Evolutionary conservation across 805 yeast species (phyloP).

Genomic region (Barnettozyma pratensis): DNA sequence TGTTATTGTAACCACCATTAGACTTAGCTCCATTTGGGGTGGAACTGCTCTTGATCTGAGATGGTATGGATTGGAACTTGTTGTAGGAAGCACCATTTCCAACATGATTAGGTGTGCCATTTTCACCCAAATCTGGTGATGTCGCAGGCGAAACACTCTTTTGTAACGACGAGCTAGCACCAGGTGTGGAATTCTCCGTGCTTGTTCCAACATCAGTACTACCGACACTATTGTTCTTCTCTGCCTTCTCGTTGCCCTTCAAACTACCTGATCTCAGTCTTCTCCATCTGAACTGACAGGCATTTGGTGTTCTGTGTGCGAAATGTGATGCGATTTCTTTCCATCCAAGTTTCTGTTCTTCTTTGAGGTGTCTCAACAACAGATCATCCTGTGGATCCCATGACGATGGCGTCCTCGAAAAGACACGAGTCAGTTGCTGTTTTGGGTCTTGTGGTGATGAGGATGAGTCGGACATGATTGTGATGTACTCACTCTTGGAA

Average conservation of each 20-base stretch:
- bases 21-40: neutral
- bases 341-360: slow-evolving; percentile 83
- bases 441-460: slow-evolving; percentile 21
- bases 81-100: neutral
- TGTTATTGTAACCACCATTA: slow-evolving; percentile 1
- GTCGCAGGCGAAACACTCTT: slow-evolving; percentile 4
- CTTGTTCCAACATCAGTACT: neutral
- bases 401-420: slow-evolving; percentile 43
- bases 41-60: slow-evolving; percentile 2
- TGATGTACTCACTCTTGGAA: neutral
- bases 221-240: neutral
- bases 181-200: slow-evolving; percentile 15
- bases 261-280: slow-evolving; percentile 46
- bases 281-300: slow-evolving; percentile 89
- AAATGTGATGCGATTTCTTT: slow-evolving; percentile 79
- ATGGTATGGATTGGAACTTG: slow-evolving; percentile 8
- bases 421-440: slow-evolving; percentile 22
- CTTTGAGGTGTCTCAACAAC: slow-evolving; percentile 69
- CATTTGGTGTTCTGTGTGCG: slow-evolving; percentile 78
- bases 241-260: slow-evolving; percentile 21
- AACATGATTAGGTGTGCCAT: neutral
- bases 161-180: slow-evolving; percentile 1
- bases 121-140: slow-evolving; percentile 5
- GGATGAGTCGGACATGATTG: slow-evolving; percentile 15
- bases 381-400: slow-evolving; percentile 81